Base-by-base conservation (phyloP, 805 yeast genomes). In the Jamesozyma lodderae region DNA sequence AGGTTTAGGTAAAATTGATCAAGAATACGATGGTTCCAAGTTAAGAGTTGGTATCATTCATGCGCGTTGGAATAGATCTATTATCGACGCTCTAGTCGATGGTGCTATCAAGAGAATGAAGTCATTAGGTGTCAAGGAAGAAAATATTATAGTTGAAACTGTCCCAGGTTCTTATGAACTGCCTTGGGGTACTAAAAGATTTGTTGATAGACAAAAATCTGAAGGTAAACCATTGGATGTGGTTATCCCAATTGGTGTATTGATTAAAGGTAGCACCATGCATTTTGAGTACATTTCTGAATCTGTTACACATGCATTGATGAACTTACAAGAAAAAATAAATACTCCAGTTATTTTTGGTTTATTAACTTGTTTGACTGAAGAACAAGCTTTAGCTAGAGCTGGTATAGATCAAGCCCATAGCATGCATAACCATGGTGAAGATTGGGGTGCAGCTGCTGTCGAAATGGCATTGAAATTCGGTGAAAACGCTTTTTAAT, bases 391-490 rank as follows among this genome's bases (percentile, higher is more conserved):
- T 11, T 73, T 80, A 49, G 78, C 79, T 16, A 79, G 98, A 64
- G 95, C 97, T 10, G 98, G 97, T 19, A 66, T 90, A 44, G 86
- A 81, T 41, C 77, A 77, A 49, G 66, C 59, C 9, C 48, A 58
- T 18, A 45, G 59, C 15, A 74, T 79, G 78, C 97, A 92, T 63
- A 90, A 90, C 68, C 98, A 92, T 56, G 98, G 98, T 47, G 85
- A 75, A 55, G 98, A 92, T 62, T 90, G 98, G 98, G 98, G 95
- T 49, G 88, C 94, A 25, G 96, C 96, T 38, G 98, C 98, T 13
- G 95, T 92, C 20, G 98, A 90, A 67, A 90, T 92, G 97, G 80
- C 75, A 4, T 36, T 55, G 13, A 75, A 75, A 49, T 74, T 60
- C 41, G 58, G 59, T 22, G 46, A 48, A 36, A 41, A 41, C 32